A percentile compares a stretch with the other conserved stretches of the same genome.
Conservation (phyloP, 148 eudicot genomes). For the Simmondsia chinensis region DNA sequence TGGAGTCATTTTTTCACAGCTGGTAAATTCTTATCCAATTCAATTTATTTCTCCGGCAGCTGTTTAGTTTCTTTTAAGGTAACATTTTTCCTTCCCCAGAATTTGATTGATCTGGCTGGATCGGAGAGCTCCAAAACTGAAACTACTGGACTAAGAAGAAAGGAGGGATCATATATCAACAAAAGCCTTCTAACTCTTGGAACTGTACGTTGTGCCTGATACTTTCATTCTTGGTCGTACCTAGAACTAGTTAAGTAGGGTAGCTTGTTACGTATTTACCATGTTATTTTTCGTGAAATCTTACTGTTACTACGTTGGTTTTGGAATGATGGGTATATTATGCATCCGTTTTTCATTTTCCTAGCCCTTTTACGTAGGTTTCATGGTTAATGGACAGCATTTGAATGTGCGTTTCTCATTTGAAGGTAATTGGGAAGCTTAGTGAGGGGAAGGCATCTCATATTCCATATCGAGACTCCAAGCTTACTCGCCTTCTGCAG, state of each 20-base stretch:
- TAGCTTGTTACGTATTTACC: too few species aligned
- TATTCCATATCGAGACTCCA: conserved; percentile 73
- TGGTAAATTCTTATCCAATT: too few species aligned
- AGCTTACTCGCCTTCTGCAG: conserved; percentile 71
- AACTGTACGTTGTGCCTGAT: conserved; percentile 47
- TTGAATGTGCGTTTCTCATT: neutral
- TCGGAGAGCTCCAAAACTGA: conserved; percentile 83
- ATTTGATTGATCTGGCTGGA: conserved; percentile 77
- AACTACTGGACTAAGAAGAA: conserved; percentile 73
- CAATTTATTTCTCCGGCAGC: too few species aligned
- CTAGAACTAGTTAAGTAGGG: neutral
- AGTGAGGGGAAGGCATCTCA: conserved; percentile 71
- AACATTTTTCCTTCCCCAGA: conserved; percentile 22
- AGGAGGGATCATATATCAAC: conserved; percentile 77
- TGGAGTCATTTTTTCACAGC: conserved; percentile 49
- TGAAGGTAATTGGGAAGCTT: conserved; percentile 62
- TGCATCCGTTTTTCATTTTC: too few species aligned
- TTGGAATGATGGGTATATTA: too few species aligned
- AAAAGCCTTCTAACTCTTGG: conserved; percentile 83
- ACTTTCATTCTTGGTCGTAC: neutral
- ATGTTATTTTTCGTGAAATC: too few species aligned
- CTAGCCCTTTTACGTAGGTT: too few species aligned
- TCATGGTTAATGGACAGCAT: too few species aligned
- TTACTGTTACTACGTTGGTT: too few species aligned
- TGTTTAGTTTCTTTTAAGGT: too few species aligned